These are phyloP conservation scores for Polygonum maritimum DNA, from an alignment of 148 eudicot species.

Conservation along the genomic window DNA sequence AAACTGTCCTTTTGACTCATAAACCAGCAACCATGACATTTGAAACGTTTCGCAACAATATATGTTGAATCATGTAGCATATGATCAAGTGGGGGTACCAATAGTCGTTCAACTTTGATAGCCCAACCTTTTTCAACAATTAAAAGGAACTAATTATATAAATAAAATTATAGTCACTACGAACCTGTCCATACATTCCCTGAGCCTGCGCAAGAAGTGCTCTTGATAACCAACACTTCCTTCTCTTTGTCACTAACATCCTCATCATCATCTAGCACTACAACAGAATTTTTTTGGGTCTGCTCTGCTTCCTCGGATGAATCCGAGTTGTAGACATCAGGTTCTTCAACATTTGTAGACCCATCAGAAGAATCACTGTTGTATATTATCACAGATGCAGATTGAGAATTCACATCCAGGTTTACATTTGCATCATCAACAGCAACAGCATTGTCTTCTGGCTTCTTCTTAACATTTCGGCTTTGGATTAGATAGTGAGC, in stretches of 20 bases:
- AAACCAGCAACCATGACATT: not conserved
- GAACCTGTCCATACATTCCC: too few relatives aligned
- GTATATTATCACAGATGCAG: not conserved
- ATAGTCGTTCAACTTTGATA: not conserved
- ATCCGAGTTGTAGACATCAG: too few relatives aligned
- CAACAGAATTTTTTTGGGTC: too few relatives aligned
- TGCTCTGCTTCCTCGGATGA: too few relatives aligned
- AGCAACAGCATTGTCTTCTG: constrained; percentile 17
- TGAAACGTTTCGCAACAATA: too few relatives aligned
- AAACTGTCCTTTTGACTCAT: not conserved
- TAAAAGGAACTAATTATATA: not conserved
- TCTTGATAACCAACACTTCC: too few relatives aligned
- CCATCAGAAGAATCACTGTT: not conserved
- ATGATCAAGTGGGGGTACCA: not conserved
- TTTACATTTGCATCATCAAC: not conserved
- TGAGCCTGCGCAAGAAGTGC: too few relatives aligned
- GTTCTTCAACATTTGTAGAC: not conserved
- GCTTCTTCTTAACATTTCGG: constrained; percentile 15
- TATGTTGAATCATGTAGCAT: too few relatives aligned
- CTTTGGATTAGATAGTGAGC: constrained; percentile 61
- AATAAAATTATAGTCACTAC: too few relatives aligned
- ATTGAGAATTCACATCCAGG: not conserved
- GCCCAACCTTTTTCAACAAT: not conserved
- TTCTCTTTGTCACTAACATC: too few relatives aligned
- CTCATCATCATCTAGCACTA: too few relatives aligned